Percentiles rank a stretch among this genome's conserved stretches.
Conservation (phyloP, 208 protist species). For the Trichomonas tenax region DNA sequence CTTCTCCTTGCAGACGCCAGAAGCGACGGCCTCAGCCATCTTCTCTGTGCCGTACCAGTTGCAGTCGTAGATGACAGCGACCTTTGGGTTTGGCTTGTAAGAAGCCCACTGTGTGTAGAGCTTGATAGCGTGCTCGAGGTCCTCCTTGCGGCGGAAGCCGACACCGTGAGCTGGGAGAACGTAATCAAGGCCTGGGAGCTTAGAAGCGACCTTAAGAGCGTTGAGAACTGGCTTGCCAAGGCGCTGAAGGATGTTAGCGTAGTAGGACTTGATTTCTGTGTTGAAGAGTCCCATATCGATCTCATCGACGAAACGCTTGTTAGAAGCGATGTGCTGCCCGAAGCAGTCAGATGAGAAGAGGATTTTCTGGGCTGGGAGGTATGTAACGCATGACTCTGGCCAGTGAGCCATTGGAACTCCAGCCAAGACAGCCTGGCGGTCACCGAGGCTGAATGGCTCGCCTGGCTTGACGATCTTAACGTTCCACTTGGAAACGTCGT, state of each 20-base stretch:
- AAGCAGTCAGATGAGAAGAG: conserved; percentile 11
- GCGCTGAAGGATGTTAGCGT: neutral
- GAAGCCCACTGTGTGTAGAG: neutral
- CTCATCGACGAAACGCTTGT: neutral
- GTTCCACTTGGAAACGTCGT: neutral
- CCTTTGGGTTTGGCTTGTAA: neutral
- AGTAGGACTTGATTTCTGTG: neutral
- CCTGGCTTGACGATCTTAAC: neutral
- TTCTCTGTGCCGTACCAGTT: neutral
- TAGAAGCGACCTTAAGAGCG: neutral
- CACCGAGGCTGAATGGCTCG: neutral
- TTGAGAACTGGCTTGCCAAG: neutral
- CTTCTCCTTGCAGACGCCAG: neutral
- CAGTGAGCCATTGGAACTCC: conserved; percentile 16
- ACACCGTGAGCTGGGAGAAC: conserved; percentile 1
- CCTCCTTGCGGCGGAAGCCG: neutral
- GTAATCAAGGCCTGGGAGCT: neutral
- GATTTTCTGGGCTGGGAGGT: neutral
- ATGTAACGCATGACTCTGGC: neutral
- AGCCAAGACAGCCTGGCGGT: neutral
- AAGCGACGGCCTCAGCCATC: neutral
- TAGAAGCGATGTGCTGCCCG: neutral
- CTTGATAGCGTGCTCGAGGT: neutral
- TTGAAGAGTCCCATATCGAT: neutral
- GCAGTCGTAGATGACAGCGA: neutral